These are phyloP conservation scores for Neoscytalidium dimidiatum DNA, from an alignment of 2,329 filamentous ascomycete genomes.

Conservation along the genomic window DNA sequence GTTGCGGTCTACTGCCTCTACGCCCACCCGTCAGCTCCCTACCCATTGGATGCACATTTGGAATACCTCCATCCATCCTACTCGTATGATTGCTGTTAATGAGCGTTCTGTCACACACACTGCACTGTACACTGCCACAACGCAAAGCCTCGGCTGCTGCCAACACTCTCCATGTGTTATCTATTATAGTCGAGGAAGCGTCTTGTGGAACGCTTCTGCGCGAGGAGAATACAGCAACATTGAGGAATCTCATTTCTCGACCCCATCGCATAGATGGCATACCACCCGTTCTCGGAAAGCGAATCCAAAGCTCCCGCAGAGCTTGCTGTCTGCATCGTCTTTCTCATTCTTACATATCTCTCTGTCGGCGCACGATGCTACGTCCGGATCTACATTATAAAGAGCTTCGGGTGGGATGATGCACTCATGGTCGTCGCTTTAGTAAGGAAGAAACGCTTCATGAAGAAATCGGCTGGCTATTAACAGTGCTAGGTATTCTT, in stretches of 20 bases:
- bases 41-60: neutral
- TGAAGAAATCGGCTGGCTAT: neutral
- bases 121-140: neutral
- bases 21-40: neutral
- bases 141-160: neutral
- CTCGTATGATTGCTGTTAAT: neutral
- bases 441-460: constrained; percentile 27
- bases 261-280: constrained; percentile 1
- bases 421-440: constrained; percentile 41
- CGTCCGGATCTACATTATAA: constrained; percentile 41
- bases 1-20: neutral
- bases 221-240: neutral
- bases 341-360: constrained; percentile 40
- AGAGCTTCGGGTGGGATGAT: constrained; percentile 49
- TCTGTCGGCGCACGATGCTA: constrained; percentile 42
- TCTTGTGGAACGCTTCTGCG: neutral
- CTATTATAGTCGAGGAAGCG: neutral
- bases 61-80: neutral
- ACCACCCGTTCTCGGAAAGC: constrained; percentile 20
- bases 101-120: neutral
- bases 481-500: constrained; percentile 31
- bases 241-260: neutral
- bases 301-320: constrained; percentile 27
- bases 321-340: constrained; percentile 32
- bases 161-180: neutral